Evolutionary conservation across 257 asterid genomes (phyloP).

Genomic region (Gentiana straminea): DNA sequence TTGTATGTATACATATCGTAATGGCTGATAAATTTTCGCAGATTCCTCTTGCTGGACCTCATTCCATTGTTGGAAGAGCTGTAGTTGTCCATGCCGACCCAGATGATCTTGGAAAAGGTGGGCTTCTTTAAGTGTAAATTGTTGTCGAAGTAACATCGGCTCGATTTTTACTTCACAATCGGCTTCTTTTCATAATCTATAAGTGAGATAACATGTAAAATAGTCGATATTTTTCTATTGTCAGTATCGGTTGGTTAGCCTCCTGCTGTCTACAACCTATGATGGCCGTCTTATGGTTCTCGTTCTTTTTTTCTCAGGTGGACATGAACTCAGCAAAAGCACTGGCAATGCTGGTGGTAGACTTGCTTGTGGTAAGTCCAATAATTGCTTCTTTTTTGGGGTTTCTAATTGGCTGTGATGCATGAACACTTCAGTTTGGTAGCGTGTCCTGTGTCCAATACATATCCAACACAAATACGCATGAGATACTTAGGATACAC

Average conservation of each 20-base stretch:
- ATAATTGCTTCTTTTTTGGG: neutral
- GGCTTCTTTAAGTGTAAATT: conserved; percentile 7
- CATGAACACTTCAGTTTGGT: neutral
- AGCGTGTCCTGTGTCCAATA: no score
- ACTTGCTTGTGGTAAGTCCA: conserved; percentile 77
- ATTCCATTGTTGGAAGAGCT: conserved; percentile 90
- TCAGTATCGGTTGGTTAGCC: no score
- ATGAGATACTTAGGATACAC: conserved; percentile 50
- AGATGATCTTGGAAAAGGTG: conserved; percentile 96
- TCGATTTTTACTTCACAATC: no score
- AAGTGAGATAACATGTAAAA: neutral
- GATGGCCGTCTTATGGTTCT: conserved; percentile 7
- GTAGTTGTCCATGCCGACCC: conserved; percentile 98
- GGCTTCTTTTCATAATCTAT: no score
- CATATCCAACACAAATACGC: conserved; percentile 87
- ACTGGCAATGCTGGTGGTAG: conserved; percentile 99
- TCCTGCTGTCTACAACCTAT: no score
- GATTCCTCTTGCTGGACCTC: conserved; percentile 81
- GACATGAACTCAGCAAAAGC: conserved; percentile 87
- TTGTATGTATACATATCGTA: conserved; percentile 1
- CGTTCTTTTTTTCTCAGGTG: conserved; percentile 39
- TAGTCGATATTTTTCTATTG: neutral
- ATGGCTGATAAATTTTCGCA: conserved; percentile 10
- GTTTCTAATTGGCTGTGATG: neutral
- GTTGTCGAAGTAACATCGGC: no score